These are phyloP conservation scores for Corylus heterophylla DNA, from an alignment of 306 rosid species.

Conservation along the genomic window DNA sequence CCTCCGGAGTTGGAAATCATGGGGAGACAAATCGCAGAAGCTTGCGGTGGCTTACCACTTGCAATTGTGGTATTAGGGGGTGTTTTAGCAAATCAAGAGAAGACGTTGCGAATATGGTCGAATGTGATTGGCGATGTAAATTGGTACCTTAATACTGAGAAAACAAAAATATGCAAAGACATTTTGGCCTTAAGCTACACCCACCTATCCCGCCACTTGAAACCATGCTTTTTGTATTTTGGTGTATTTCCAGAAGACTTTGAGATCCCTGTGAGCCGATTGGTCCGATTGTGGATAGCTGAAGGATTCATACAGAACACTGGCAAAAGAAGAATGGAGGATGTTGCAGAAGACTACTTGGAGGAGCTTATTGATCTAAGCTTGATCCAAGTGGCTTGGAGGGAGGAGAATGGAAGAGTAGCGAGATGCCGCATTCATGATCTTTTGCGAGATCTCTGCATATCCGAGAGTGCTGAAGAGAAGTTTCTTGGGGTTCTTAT, in stretches of 20 bases:
- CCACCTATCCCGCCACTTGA: no score
- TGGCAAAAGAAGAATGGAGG: neutral
- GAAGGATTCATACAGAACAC: neutral
- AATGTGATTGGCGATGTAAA: no score
- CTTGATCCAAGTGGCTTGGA: neutral
- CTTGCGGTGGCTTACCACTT: no score
- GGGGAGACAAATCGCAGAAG: no score
- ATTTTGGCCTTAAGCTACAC: no score
- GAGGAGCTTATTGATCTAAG: neutral
- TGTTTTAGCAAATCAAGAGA: no score
- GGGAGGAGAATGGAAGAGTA: neutral
- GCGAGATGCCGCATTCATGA: neutral
- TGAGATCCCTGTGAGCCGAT: neutral
- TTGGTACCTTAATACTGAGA: no score
- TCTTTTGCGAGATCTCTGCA: neutral
- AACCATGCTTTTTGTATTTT: no score
- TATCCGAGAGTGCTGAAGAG: neutral
- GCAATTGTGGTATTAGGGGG: no score
- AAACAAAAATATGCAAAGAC: no score
- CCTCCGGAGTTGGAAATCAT: no score
- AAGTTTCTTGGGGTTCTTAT: neutral
- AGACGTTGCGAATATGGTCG: no score
- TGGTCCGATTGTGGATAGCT: constrained; percentile 3
- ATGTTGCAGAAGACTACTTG: neutral
- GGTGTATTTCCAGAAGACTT: neutral